phyloP scores from a whole-genome alignment of 139 green algal species.

The Nannochloris sp. region DNA sequence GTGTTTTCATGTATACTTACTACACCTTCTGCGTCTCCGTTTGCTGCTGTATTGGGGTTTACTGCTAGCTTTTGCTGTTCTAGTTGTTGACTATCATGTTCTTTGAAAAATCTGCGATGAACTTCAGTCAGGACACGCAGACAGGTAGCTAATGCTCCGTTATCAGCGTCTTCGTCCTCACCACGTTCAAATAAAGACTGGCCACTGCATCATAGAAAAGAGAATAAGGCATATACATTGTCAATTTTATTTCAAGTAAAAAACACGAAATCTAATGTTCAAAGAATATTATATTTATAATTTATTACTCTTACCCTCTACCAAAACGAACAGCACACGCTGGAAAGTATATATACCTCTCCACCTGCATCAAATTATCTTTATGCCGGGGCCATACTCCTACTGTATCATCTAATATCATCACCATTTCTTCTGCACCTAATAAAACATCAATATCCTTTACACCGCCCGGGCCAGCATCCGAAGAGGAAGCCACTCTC shows the following conservation, averaged over 20 bases:
- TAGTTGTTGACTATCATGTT: too few relatives aligned
- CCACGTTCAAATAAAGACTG: constrained; percentile 45
- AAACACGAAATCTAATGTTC: neutral
- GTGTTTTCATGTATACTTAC: too few relatives aligned
- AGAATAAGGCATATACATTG: neutral
- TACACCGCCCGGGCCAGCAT: constrained; percentile 37
- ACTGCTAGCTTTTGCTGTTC: too few relatives aligned
- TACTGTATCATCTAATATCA: constrained; percentile 90
- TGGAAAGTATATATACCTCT: constrained; percentile 91
- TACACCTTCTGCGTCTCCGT: neutral
- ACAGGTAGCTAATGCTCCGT: constrained; percentile 40
- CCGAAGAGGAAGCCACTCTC: constrained; percentile 54
- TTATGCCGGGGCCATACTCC: constrained; percentile 77
- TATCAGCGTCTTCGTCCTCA: constrained; percentile 46
- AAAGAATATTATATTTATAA: neutral
- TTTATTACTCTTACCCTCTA: neutral
- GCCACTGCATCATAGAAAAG: constrained; percentile 19
- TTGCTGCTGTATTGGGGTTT: too few relatives aligned
- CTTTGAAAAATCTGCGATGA: constrained; percentile 44
- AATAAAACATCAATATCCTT: constrained; percentile 90
- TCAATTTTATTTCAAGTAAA: neutral
- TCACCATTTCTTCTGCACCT: constrained; percentile 51
- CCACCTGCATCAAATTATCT: constrained; percentile 74
- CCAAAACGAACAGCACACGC: constrained; percentile 36
- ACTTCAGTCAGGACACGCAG: constrained; percentile 43